Conservation (phyloP, 768 basidiomycete species). For the Panus rudis region DNA sequence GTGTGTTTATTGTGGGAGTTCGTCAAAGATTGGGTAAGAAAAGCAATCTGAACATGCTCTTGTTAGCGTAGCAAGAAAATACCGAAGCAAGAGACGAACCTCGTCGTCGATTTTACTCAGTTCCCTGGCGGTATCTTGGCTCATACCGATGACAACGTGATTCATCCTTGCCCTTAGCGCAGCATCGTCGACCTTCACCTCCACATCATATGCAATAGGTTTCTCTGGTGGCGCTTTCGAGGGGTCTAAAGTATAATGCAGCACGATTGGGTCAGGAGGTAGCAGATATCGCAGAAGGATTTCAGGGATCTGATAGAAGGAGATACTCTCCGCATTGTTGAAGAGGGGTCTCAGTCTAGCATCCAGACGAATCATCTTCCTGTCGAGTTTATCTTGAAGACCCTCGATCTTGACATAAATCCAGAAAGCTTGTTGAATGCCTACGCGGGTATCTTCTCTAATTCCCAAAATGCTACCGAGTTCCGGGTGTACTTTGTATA, state of each 20-base stretch:
- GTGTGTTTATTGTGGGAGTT: slow-evolving; percentile 83
- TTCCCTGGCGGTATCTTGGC: slow-evolving; percentile 62
- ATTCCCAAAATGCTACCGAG: slow-evolving; percentile 70
- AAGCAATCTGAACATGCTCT: slow-evolving; percentile 52
- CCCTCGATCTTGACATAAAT: slow-evolving; percentile 84
- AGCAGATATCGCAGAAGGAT: slow-evolving; percentile 73
- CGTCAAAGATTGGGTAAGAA: slow-evolving; percentile 76
- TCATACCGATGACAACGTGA: slow-evolving; percentile 56
- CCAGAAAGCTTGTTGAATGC: slow-evolving; percentile 81
- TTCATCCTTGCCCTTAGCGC: slow-evolving; percentile 65
- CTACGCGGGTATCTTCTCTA: slow-evolving; percentile 79
- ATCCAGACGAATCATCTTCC: slow-evolving; percentile 63
- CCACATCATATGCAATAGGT: slow-evolving; percentile 72
- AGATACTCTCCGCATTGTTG: slow-evolving; percentile 44
- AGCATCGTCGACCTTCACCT: slow-evolving; percentile 82
- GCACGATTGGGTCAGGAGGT: slow-evolving; percentile 72
- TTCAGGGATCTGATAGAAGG: slow-evolving; percentile 80
- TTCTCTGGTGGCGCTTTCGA: slow-evolving; percentile 52
- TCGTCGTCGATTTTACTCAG: slow-evolving; percentile 81
- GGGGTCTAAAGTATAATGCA: slow-evolving; percentile 73
- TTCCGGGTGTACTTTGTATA: slow-evolving; percentile 73
- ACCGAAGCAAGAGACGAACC: slow-evolving; percentile 32
- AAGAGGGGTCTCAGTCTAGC: slow-evolving; percentile 42
- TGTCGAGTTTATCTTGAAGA: slow-evolving; percentile 77
- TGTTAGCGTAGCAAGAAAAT: neutral